Conservation (phyloP, 768 basidiomycete genomes). For the Mycena metata region DNA sequence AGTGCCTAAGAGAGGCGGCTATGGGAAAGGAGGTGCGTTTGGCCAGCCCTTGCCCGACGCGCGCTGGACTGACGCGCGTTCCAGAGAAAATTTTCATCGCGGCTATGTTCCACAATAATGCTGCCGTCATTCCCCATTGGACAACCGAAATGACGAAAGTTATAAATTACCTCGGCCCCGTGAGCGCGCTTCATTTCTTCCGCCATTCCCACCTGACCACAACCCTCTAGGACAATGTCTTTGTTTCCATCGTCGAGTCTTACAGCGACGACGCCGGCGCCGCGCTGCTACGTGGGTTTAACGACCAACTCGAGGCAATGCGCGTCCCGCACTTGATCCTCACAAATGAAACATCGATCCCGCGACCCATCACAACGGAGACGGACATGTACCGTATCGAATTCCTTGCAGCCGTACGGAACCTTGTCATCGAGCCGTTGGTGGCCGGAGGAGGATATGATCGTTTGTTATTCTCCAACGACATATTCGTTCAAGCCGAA, state of each 20-base stretch:
- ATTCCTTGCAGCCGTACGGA: slow-evolving; percentile 55
- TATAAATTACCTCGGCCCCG: slow-evolving; percentile 54
- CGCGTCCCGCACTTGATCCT: slow-evolving; percentile 49
- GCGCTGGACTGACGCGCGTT: background rate
- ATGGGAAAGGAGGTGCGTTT: slow-evolving; percentile 26
- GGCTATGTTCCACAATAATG: slow-evolving; percentile 57
- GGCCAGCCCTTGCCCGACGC: background rate
- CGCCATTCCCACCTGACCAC: too few species aligned
- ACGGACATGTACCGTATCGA: slow-evolving; percentile 50
- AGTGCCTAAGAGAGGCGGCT: background rate
- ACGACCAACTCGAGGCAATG: slow-evolving; percentile 39
- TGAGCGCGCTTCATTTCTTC: background rate
- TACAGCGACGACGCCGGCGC: slow-evolving; percentile 50
- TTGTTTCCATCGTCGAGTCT: slow-evolving; percentile 40
- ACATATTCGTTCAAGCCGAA: slow-evolving; percentile 57
- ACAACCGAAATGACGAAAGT: slow-evolving; percentile 49
- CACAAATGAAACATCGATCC: slow-evolving; percentile 43
- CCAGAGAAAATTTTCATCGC: slow-evolving; percentile 54
- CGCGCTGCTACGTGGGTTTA: slow-evolving; percentile 46
- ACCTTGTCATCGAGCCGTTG: slow-evolving; percentile 58
- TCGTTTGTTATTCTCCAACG: slow-evolving; percentile 58
- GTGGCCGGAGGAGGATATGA: slow-evolving; percentile 52
- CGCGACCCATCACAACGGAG: slow-evolving; percentile 39
- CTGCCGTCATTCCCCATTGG: slow-evolving; percentile 56
- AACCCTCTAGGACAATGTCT: slow-evolving; percentile 51